Base-by-base conservation (phyloP, 75 land plant genomes). In the Cunninghamia lanceolata region DNA sequence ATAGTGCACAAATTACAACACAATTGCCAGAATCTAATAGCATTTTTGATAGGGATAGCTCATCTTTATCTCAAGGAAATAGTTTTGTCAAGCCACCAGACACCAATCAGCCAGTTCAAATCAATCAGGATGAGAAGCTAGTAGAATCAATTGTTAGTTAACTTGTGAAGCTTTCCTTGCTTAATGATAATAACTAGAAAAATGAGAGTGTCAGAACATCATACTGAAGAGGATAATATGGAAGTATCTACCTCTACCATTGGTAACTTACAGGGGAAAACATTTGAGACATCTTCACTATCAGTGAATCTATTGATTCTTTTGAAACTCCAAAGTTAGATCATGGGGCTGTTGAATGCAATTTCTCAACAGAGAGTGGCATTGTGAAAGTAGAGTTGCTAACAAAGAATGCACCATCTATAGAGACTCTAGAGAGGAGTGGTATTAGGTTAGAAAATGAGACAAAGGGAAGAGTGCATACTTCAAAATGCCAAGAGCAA, bases 381-480 rank as follows among this genome's bases (percentile, higher is more conserved):
- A 74, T 35, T 5, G 74, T 85, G n/a, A 59, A 36, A 66, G 86
- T 82, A 76, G 53, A 87, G 45, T 50, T 85, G n/a, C 32, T 66
- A 80, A 73, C 84, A 30, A 83, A 82, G 74, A 78, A 77, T 82
- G 38, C 8, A 28, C 21, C 88, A 35, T 77, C 38, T 52, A 4
- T 84, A 14, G 87, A 88, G 68, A 32, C 70, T 40, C 68, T 46
- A n/a, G 25, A 73, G 66, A 83, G 75, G 87, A 74, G 7, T 88
- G 78, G 19, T 15, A 74, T 3, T 54, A 84, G 73, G 68, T 59
- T 45, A 74, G 89, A 68, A 28, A 88, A 74, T 59, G 36, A 76
- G 81, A 46, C 66, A 87, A 81, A 85, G 52, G 83, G 35, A 25
- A 28, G 38, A n/a, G n/a, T n/a, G n/a, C n/a, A n/a, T n/a, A n/a